These are phyloP conservation scores for Noccaea caerulescens DNA, from an alignment of 345 rosid genomes.

Conservation along the genomic window DNA sequence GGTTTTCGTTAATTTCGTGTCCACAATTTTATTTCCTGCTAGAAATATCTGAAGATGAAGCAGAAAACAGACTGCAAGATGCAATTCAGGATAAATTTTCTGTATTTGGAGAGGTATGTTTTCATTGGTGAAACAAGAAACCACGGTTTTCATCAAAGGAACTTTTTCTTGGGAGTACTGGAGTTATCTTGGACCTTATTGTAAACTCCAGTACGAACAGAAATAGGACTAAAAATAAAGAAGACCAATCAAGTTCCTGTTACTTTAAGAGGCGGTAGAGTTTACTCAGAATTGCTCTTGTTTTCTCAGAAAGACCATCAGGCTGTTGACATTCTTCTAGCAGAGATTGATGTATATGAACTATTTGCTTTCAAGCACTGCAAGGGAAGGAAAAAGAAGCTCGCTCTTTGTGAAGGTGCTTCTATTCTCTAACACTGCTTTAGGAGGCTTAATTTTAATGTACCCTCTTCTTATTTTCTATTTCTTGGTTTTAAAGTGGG, in stretches of 20 bases:
- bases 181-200: conserved; percentile 25
- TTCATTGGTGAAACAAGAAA: conserved; percentile 27
- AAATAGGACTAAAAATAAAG: conserved; percentile 15
- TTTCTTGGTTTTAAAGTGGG: conserved; percentile 21
- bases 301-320: conserved; percentile 89
- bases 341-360: conserved; percentile 98
- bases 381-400: conserved; percentile 92
- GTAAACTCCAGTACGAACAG: conserved; percentile 19
- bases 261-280: conserved; percentile 12
- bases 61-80: conserved; percentile 90
- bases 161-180: conserved; percentile 30
- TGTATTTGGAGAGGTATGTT: conserved; percentile 92
- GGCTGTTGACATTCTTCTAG: conserved; percentile 95
- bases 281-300: conserved; percentile 22
- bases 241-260: conserved; percentile 24
- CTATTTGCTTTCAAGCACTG: conserved; percentile 98
- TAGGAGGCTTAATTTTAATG: conserved; percentile 28
- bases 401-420: conserved; percentile 95
- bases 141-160: conserved; percentile 13
- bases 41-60: conserved; percentile 99
- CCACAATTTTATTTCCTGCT: conserved; percentile 41
- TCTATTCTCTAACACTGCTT: conserved; percentile 20
- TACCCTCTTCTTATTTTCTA: conserved; percentile 1
- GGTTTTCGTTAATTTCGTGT: conserved; percentile 25
- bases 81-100: conserved; percentile 98